Base-by-base conservation (phyloP, 495 filamentous ascomycete genomes). In the Aspergillus hancockii region DNA sequence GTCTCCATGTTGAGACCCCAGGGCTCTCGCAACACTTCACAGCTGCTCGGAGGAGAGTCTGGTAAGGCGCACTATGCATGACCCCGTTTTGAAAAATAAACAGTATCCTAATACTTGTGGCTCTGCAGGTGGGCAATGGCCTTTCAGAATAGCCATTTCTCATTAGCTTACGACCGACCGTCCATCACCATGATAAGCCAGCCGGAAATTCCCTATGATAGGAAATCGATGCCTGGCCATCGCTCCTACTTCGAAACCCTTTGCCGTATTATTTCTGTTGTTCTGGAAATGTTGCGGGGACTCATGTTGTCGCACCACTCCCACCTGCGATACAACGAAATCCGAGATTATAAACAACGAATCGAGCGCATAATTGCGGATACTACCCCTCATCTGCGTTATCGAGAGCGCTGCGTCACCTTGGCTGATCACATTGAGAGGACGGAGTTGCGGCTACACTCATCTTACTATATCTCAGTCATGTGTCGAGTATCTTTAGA, bases 61-160 rank as follows among this genome's bases (percentile, higher is more conserved):
- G 78, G 77, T 79, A 69, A 57, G 76, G 32, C 52, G 32, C 21
- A 31, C 51, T 31, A 18, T 32, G 54, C 8, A 32, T 36, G 22
- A 10, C 13, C 9, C 4, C 8, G 45, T 32, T n/a, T 41, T 52
- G 22, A 5, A 38, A 21, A 13, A 50, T 43, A 13, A 36, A 14
- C 19, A 4, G 16, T 56, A 49, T 58, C 34, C 19, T 71, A 5
- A 69, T 49, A 30, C 46, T 36, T 25, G 28, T 28, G 38, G 21
- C 13, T 21, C 16, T 31, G 18, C 31, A 77, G 75, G 76, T 87
- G 84, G 83, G 72, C 81, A 14, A 77, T 87, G 67, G 75, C 84
- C 6, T 87, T 84, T 70, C 84, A 86, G 58, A 84, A 87, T 57
- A 83, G 80, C 54, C 76, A 86, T 51, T 79, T 87, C 41, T 85